Base-by-base conservation (phyloP, 148 eudicot genomes). In the Spergularia marina region DNA sequence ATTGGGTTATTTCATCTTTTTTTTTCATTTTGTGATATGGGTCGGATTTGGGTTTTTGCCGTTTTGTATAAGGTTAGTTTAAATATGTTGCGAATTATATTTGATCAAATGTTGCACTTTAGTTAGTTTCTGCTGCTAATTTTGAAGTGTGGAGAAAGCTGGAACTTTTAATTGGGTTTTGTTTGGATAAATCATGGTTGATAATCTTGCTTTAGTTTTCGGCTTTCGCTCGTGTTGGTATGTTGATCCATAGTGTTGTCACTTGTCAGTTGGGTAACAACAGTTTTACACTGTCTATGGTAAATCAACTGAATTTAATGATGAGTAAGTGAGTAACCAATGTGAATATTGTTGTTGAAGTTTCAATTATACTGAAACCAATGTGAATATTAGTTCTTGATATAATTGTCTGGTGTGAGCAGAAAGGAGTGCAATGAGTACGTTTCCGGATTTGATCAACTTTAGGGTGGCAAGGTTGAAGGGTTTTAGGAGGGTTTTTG, bases 361-460 rank as follows among this genome's bases (percentile, higher is more conserved):
- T 30, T 44, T 65, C 12, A 2, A 47, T 30, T 6, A 65, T 57
- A 23, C 41, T 23, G 49, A n/a, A 64, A 64, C 44, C 55, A 23
- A 23, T 23, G 25, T 23, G 25, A 23, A 23, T 23, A 23, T 23
- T 23, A 36, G 14, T 72, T 2, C 12, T 71, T 81, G 70, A 20
- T 67, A 53, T 65, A 51, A 67, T 40, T 73, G 77, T 60, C 73
- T 71, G 20, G 23, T 47, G 60, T 73, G 77, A 77, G 65, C 87
- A 95, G 99, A 95, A 82, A 76, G 86, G 75, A 95, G 99, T 74
- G 98, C 99, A 7, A 82, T 97, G 87, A 92, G 97, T 84, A 95
- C 99, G 15, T 95, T 95, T 83, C 99, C 99, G 10, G 86, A 95
- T 49, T 77, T 95, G 80, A 76, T 83, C 53, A 83, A 85, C 80